Conservation (phyloP, 768 basidiomycete genomes). For the Pilatotrama ljubarskyi region DNA sequence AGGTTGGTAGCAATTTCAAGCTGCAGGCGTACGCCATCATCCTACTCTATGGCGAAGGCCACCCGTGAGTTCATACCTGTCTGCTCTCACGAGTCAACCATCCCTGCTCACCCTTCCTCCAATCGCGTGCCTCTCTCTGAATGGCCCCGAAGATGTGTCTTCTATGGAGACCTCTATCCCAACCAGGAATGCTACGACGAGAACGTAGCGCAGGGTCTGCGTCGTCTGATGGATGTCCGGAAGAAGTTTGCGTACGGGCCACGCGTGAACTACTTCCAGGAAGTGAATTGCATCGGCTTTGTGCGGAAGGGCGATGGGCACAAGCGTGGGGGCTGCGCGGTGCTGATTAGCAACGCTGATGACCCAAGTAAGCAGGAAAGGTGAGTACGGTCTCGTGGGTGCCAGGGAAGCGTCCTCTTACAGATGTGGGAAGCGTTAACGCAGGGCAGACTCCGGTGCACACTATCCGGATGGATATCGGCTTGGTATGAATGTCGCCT, state of each 20-base stretch:
- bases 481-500: slow-evolving; percentile 27
- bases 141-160: slow-evolving; percentile 63
- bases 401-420: slow-evolving; percentile 20
- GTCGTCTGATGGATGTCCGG: slow-evolving; percentile 58
- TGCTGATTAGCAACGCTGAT: slow-evolving; percentile 61
- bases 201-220: slow-evolving; percentile 50
- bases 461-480: slow-evolving; percentile 64
- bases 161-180: slow-evolving; percentile 81
- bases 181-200: slow-evolving; percentile 67
- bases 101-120: neutral
- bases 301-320: slow-evolving; percentile 59
- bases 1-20: slow-evolving; percentile 76
- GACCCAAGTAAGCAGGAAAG: neutral
- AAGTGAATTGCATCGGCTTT: slow-evolving; percentile 73
- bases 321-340: slow-evolving; percentile 61
- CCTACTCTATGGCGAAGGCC: slow-evolving; percentile 65
- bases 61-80: slow-evolving; percentile 57
- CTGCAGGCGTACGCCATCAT: slow-evolving; percentile 81
- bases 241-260: slow-evolving; percentile 67
- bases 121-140: neutral
- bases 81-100: neutral
- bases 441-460: slow-evolving; percentile 21
- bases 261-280: slow-evolving; percentile 57
- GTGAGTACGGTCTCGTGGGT: neutral
- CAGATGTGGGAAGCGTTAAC: slow-evolving; percentile 37